These are phyloP conservation scores for Coemansia javaensis DNA, from an alignment of 192 early-diverging fungal species.

Conservation along the genomic window DNA sequence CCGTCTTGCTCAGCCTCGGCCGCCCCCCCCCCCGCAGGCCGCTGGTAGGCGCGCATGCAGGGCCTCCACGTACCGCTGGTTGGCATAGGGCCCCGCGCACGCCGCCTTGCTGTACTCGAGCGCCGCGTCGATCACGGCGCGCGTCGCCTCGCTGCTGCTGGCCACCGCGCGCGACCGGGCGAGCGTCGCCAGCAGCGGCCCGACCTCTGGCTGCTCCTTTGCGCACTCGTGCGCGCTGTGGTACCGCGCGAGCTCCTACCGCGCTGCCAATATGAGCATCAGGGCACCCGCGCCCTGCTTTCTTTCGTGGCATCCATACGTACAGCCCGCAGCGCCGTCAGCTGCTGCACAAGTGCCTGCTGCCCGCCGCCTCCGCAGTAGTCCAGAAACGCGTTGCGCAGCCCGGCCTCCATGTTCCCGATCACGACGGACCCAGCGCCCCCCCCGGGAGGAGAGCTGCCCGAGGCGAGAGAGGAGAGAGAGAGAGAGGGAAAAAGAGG, in stretches of 20 bases:
- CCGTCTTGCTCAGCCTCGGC: neutral
- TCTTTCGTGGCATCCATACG: neutral
- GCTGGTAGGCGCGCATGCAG: no score
- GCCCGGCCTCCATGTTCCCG: slow-evolving; percentile 12
- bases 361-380: slow-evolving; percentile 17
- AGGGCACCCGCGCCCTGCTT: neutral
- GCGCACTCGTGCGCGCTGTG: slow-evolving; percentile 46
- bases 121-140: slow-evolving; percentile 25
- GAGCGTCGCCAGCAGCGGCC: slow-evolving; percentile 34
- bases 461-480: neutral
- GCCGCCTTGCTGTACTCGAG: slow-evolving; percentile 44
- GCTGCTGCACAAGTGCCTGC: slow-evolving; percentile 18
- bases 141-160: slow-evolving; percentile 5
- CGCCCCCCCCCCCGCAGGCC: no score
- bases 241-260: slow-evolving; percentile 23
- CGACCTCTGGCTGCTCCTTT: slow-evolving; percentile 27
- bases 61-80: slow-evolving; percentile 22
- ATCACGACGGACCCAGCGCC: no score
- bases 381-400: slow-evolving; percentile 23
- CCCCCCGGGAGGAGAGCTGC: no score
- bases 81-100: slow-evolving; percentile 26
- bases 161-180: slow-evolving; percentile 14
- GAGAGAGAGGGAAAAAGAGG: neutral
- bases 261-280: neutral
- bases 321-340: slow-evolving; percentile 19